Evolutionary conservation across 129 eudicot species (phyloP), one percentile per base, ranked within the genome.

Genomic region (Tagetes erecta): DNA sequence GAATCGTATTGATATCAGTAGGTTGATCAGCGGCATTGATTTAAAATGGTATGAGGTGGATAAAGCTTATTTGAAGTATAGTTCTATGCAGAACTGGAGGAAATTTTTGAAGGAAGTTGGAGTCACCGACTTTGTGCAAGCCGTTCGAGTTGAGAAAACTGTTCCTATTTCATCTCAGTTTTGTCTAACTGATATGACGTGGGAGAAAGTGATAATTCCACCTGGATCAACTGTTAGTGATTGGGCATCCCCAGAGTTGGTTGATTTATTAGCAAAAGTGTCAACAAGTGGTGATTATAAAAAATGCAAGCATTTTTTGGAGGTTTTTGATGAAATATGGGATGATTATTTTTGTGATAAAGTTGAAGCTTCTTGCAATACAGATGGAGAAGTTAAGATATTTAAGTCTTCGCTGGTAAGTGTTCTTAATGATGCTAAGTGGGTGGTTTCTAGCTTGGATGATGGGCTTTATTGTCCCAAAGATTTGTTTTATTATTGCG

Each of bases 201-300:
- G 49, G 70, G 86, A 81, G 27, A 80, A 74, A 73, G 84, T 75
- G 49, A 49, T 73, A 60, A 79, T 85, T 42, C 73, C 87, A 20
- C 70, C 76, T 2, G 84, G 83, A 67, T 68, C 80, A 64, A 44
- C 78, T 47, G 82, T 80, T 20, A 82, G 78, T 72, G 94, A 90
- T 74, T 93, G 97, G 98, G 96, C 84, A 76, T 93, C 97, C 60
- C 64, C 9, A 3, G 98, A 93, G 70, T 84, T 90, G 76, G 71
- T 60, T 71, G 64, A 83, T 76, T 45, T 93, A 65, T 51, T 93
- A 36, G 80, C 82, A 34, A 64, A 67, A 37, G 76, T 90, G 36
- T 83, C 89, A 6, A 70, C 71, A 47, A 78, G 74, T 9, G 83
- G 82, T 57, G 87, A 84, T 80, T 10, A 41, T 41, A 60, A 83